Percentiles rank a stretch among this genome's conserved stretches.
phyloP scores from a whole-genome alignment of 1,139 yeast genomes.

The Yamadazyma diospyri region DNA sequence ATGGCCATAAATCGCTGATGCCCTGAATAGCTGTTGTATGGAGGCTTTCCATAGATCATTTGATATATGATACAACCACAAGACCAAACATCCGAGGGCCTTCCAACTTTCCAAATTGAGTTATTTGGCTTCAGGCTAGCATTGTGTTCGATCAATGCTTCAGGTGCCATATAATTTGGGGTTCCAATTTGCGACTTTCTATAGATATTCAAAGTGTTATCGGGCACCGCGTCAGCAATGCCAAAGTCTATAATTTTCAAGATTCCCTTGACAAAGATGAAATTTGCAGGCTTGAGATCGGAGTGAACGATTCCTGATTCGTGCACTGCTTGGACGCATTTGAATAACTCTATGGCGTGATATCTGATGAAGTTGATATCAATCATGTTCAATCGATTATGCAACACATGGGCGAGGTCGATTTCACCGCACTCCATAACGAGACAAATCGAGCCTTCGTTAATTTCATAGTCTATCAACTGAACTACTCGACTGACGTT shows the following conservation, averaged over 20 bases:
- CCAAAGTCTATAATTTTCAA: constrained; percentile 94
- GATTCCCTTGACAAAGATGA: constrained; percentile 79
- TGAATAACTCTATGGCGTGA: constrained; percentile 75
- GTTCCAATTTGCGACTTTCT: constrained; percentile 93
- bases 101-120: constrained; percentile 80
- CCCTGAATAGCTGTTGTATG: constrained; percentile 79
- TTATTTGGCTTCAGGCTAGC: constrained; percentile 24
- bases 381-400: constrained; percentile 48
- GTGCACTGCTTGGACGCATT: constrained; percentile 87
- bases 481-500: constrained; percentile 73
- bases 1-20: constrained; percentile 81
- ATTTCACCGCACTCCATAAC: constrained; percentile 97
- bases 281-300: constrained; percentile 94
- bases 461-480: constrained; percentile 69
- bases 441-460: constrained; percentile 59
- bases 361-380: constrained; percentile 80
- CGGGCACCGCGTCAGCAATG: constrained; percentile 91
- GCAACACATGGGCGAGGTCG: constrained; percentile 81
- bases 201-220: constrained; percentile 85
- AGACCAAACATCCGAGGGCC: constrained; percentile 97
- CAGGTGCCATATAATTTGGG: constrained; percentile 98
- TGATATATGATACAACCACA: constrained; percentile 96
- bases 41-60: constrained; percentile 92
- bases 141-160: constrained; percentile 70
- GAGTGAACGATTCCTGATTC: constrained; percentile 87